Evolutionary conservation across 768 basidiomycete species (phyloP).

Genomic region (Pleurotus pulmonarius): DNA sequence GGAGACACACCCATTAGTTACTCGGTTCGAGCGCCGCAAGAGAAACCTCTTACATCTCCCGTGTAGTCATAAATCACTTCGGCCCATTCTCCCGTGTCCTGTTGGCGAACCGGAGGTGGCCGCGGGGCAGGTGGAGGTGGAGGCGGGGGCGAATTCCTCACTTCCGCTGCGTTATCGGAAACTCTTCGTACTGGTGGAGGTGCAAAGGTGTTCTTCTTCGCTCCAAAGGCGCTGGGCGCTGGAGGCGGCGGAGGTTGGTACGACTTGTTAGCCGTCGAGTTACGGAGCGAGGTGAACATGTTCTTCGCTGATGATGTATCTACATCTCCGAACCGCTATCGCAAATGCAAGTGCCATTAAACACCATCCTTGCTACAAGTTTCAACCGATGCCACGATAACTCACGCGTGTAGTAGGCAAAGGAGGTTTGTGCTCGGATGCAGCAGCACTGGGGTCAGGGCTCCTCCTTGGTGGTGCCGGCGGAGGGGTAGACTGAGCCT

Average conservation of each 20-base stretch:
- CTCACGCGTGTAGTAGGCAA: constrained; percentile 16
- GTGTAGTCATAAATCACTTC: constrained; percentile 75
- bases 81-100: constrained; percentile 64
- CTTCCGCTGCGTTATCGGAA: constrained; percentile 15
- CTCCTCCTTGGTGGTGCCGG: constrained; percentile 18
- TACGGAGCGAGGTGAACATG: constrained; percentile 43
- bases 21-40: background rate
- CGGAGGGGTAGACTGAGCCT: constrained; percentile 16
- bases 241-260: constrained; percentile 26
- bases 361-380: too few species aligned
- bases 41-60: constrained; percentile 41
- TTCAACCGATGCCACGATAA: constrained; percentile 15
- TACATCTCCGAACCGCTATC: constrained; percentile 56
- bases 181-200: constrained; percentile 51
- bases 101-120: constrained; percentile 22
- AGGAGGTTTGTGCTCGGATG: constrained; percentile 22
- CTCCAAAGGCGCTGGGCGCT: constrained; percentile 32
- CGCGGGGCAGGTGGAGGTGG: constrained; percentile 26
- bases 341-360: background rate
- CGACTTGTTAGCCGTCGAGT: constrained; percentile 32
- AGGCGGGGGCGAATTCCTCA: constrained; percentile 13
- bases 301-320: constrained; percentile 48
- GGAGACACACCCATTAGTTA: background rate
- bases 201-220: constrained; percentile 41
- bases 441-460: constrained; percentile 7